Conservation (phyloP, 2,329 filamentous ascomycete species). For the Periconia macrospinosa region DNA sequence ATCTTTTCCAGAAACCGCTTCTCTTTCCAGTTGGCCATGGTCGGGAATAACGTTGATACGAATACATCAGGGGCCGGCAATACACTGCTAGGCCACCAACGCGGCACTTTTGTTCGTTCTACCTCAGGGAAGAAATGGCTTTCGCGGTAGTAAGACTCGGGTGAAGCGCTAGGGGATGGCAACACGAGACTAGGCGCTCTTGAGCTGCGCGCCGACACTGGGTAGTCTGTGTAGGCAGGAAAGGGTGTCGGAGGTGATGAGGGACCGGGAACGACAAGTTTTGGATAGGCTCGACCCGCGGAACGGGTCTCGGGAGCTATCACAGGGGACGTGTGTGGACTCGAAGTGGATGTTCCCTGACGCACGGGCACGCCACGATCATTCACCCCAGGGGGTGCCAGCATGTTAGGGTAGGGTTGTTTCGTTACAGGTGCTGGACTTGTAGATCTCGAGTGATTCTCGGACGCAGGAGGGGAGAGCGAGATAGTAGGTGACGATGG, state of each 20-base stretch:
- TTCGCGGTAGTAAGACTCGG: constrained; percentile 52
- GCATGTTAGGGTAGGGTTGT: constrained; percentile 25
- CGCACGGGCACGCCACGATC: constrained; percentile 14
- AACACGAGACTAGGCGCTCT: constrained; percentile 60
- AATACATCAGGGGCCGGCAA: constrained; percentile 74
- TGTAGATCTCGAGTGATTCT: constrained; percentile 24
- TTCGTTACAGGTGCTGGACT: constrained; percentile 30
- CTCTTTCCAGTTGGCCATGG: constrained; percentile 75
- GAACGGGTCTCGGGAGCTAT: constrained; percentile 23
- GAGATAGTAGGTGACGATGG: constrained; percentile 43
- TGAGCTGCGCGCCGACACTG: constrained; percentile 45
- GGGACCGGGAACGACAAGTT: constrained; percentile 45
- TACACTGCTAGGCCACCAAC: constrained; percentile 80
- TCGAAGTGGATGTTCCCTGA: constrained; percentile 21
- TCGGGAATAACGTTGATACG: constrained; percentile 79
- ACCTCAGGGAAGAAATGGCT: constrained; percentile 46
- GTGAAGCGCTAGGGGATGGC: constrained; percentile 54
- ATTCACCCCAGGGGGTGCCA: constrained; percentile 45
- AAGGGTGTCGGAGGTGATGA: constrained; percentile 63
- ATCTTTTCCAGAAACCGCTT: constrained; percentile 86
- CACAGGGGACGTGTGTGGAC: constrained; percentile 30
- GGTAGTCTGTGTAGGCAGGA: constrained; percentile 64
- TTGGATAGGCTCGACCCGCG: constrained; percentile 40
- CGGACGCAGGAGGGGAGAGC: constrained; percentile 43
- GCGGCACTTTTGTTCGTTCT: constrained; percentile 51